Base-by-base conservation (phyloP, 805 yeast genomes). In the Candida pseudoglaebosa region DNA sequence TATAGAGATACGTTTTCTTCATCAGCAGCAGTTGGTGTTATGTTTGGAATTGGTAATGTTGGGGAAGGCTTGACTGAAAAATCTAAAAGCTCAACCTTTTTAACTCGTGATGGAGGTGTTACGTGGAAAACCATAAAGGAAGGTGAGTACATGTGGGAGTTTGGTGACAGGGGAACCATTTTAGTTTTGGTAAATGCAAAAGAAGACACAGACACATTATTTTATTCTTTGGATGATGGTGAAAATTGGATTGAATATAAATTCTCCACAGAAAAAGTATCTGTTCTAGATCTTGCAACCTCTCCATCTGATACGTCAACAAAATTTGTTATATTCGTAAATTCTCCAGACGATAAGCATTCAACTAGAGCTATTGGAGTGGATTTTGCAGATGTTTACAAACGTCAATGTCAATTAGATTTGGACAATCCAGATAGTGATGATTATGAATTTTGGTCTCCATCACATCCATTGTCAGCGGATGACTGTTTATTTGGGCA, bases 11-110 rank as follows among this genome's bases (percentile, higher is more conserved):
- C 95, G 0, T 86, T 69, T 49, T 84, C 95, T 0, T 89, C 98
- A 0, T 80, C 86, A 0, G 82, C 96, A 7, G 98, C 98, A 0
- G 71, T 83, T 14, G 99, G 99, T 1, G 63, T 89, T 63, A 62
- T 91, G 73, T 69, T 93, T 47, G 97, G 84, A n/a, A 78, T 84
- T n/a, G 99, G 99, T 21, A 89, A 84, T 54, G 96, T 88, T 36
- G 98, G 97, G 5, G 75, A 71, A 20, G 44, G 49, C 6, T 63
- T 91, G 38, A 58, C 62, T 29, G 67, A 71, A 3, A 76, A 80
- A 34, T 35, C 47, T 5, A 40, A 40, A 16, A 73, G 82, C 1
- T 69, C 83, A 1, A 86, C 96, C 0, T 93, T 76, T 54, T 61
- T 93, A 44, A 80, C 95, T 3, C 69, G 74, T n/a, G 98, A 93